A percentile compares a stretch with the other conserved stretches of the same genome.
Evolutionary conservation across 2,329 filamentous ascomycete genomes (phyloP).

Genomic region (Zymoseptoria pseudotritici): DNA sequence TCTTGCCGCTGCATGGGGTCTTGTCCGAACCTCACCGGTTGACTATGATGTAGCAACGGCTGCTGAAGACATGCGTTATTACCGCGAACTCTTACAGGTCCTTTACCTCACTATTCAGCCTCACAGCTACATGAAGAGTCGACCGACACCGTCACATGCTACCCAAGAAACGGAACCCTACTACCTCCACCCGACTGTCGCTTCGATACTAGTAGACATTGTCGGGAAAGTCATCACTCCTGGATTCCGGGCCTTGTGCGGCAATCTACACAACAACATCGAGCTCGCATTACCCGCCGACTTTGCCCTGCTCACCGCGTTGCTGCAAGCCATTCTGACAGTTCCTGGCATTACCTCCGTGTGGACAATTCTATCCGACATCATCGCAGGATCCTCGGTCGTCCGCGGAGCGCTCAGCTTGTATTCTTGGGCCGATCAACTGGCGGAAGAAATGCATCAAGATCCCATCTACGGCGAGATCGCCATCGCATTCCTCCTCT

Average conservation of each 20-base stretch:
- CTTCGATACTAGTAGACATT: slow-evolving; percentile 66
- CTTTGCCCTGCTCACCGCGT: slow-evolving; percentile 76
- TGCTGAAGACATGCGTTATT: slow-evolving; percentile 58
- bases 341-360: slow-evolving; percentile 62
- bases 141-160: not conserved
- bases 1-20: slow-evolving; percentile 53
- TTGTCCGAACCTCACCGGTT: slow-evolving; percentile 46
- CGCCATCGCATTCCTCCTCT: slow-evolving; percentile 79
- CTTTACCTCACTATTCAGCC: slow-evolving; percentile 75
- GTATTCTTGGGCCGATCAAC: slow-evolving; percentile 87
- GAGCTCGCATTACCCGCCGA: slow-evolving; percentile 56
- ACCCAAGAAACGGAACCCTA: slow-evolving; percentile 10
- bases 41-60: slow-evolving; percentile 55
- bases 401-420: slow-evolving; percentile 76
- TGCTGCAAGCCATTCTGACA: slow-evolving; percentile 75
- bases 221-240: slow-evolving; percentile 70
- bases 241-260: slow-evolving; percentile 74
- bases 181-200: slow-evolving; percentile 30
- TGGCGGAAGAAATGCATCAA: slow-evolving; percentile 62
- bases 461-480: slow-evolving; percentile 92
- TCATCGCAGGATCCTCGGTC: slow-evolving; percentile 56
- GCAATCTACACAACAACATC: slow-evolving; percentile 61
- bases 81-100: slow-evolving; percentile 74
- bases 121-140: slow-evolving; percentile 35
- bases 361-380: slow-evolving; percentile 37